Base-by-base conservation (phyloP, 2,329 filamentous ascomycete species). In the Penicillium sp. region DNA sequence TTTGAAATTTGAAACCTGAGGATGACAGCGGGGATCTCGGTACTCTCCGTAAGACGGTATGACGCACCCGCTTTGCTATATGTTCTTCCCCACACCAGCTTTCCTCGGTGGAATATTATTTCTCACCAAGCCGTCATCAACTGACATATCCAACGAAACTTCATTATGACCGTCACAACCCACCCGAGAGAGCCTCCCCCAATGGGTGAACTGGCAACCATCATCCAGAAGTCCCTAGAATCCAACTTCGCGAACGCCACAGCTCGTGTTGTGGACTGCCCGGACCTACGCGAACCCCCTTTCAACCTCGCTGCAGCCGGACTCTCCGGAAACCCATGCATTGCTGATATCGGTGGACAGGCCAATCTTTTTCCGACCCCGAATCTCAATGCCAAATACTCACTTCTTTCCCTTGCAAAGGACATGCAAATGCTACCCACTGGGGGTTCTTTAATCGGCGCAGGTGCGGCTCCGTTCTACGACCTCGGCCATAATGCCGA, bases 271-370 rank as follows among this genome's bases (percentile, higher is more conserved):
- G 57, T 52, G 27, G 41, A 63, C 45, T 64, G 62, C 41, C 62
- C 62, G 11, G 62, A 64, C 22, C 48, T 64, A 4, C 52, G 55
- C 35, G 44, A 60, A 11, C 46, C 57, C 21, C 61, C 62, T 8
- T 64, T 64, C 52, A 51, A 59, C 29, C 59, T 64, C 11, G 61
- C 61, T 16, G 68, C 70, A 4, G 52, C 69, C 2, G 79, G 79
- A 0, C 68, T 81, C 9, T 73, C 65, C 5, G 78, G 79, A 1
- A 68, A 70, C 3, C 66, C 72, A 31, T 69, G 69, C 37, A 69
- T 80, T 5, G 77, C 74, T 16, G 79, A 81, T 48, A 66, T 81
- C 21, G 79, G 79, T 5, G 79, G 78, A 0, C 76, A 75, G 24
- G 64, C 71, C 1, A 76, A 80, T 55, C 69, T 80, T 0, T 70